Conservation (phyloP, 352 stramenopile species). For the Thraustochytrium sp. region DNA sequence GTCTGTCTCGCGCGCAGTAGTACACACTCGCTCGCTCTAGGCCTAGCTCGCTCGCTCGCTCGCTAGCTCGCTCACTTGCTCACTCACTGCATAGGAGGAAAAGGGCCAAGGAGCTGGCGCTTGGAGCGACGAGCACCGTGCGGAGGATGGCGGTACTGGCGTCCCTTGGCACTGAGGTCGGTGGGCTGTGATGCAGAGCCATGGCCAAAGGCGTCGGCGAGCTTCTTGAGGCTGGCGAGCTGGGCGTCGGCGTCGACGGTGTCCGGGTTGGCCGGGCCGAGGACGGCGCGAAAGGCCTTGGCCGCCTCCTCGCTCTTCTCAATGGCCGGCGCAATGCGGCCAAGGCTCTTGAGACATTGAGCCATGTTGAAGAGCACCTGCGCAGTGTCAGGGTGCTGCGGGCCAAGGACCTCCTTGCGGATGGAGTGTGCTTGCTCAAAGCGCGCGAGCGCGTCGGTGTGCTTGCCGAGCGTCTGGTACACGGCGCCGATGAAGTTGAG, state of each 20-base stretch:
- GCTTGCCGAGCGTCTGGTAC: not conserved
- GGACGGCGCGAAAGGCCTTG: not conserved
- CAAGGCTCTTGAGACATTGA: slow-evolving; percentile 1
- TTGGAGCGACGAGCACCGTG: not conserved
- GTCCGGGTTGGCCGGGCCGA: not conserved
- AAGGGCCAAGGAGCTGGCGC: not conserved
- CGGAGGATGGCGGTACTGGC: not conserved
- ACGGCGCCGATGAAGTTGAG: slow-evolving; percentile 17
- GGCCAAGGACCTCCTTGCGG: not conserved
- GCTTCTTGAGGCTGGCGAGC: not conserved
- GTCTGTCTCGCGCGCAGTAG: too few relatives aligned
- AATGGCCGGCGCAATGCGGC: not conserved
- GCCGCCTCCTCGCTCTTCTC: not conserved
- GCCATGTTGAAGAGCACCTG: slow-evolving; percentile 22
- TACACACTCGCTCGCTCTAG: too few relatives aligned
- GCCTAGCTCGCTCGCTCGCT: too few relatives aligned
- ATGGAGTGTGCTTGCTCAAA: slow-evolving; percentile 3
- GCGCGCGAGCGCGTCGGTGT: not conserved
- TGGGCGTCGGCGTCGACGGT: not conserved
- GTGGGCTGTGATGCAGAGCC: not conserved
- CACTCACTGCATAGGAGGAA: too few relatives aligned
- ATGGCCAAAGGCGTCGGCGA: not conserved
- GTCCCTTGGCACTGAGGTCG: not conserved
- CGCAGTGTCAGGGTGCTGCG: not conserved
- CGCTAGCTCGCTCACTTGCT: too few relatives aligned